phyloP scores from a whole-genome alignment of 495 filamentous ascomycete genomes.

The Penicillium coffeae region DNA sequence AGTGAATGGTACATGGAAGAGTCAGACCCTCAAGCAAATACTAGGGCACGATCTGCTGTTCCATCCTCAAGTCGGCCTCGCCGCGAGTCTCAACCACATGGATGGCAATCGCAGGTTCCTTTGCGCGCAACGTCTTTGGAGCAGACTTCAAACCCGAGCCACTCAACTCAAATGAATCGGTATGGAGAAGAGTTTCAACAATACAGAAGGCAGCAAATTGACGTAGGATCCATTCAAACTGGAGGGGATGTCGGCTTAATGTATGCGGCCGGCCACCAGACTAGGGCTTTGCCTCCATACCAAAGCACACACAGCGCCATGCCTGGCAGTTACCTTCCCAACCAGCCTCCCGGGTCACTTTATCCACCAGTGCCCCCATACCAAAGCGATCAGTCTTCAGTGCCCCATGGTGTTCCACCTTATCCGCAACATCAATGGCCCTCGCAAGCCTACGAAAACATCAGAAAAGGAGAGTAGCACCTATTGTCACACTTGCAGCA shows the following conservation, averaged over 20 bases:
- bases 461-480: neutral
- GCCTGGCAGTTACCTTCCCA: neutral
- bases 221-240: neutral
- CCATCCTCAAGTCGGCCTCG: constrained; percentile 12
- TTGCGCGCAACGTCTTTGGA: constrained; percentile 19
- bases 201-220: neutral
- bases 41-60: constrained; percentile 8
- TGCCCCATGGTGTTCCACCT: too few relatives aligned
- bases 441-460: neutral
- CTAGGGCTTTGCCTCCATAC: neutral
- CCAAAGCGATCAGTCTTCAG: too few relatives aligned
- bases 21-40: neutral
- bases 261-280: neutral
- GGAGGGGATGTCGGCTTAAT: neutral
- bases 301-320: neutral
- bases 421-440: neutral
- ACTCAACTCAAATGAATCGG: constrained; percentile 13
- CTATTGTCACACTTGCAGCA: too few relatives aligned
- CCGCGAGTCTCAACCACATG: constrained; percentile 11
- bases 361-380: too few relatives aligned
- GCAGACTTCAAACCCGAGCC: constrained; percentile 15
- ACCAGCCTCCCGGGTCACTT: too few relatives aligned
- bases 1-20: constrained; percentile 12
- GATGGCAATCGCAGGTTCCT: constrained; percentile 19
- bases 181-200: constrained; percentile 2